Evolutionary conservation across 106 monocot genomes (phyloP).

Genomic region (Dendrobium nobile): DNA sequence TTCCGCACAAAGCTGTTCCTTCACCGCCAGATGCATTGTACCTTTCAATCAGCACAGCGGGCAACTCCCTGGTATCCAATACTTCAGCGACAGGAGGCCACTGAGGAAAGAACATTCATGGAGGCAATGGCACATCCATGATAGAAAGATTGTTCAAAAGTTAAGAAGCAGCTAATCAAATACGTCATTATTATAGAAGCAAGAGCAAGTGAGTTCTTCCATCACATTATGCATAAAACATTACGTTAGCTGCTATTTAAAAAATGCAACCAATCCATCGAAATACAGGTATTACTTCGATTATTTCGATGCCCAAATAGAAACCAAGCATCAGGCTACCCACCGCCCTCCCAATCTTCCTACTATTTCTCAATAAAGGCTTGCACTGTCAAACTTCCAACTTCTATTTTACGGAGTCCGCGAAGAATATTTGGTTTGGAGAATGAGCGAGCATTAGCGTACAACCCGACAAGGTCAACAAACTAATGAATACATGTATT

Average conservation of each 20-base stretch:
- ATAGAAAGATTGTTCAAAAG: background rate
- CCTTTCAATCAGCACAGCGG: slow-evolving; percentile 67
- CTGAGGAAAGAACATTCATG: slow-evolving; percentile 22
- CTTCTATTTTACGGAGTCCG: background rate
- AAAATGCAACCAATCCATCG: background rate
- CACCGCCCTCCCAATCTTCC: background rate
- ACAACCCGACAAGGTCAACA: background rate
- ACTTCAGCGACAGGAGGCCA: slow-evolving; percentile 91
- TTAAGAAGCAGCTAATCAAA: background rate
- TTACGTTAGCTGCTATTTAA: background rate
- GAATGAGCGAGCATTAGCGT: background rate
- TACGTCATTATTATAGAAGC: background rate
- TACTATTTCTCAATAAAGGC: background rate
- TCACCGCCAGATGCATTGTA: slow-evolving; percentile 83
- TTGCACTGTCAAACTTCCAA: background rate
- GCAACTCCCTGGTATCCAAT: slow-evolving; percentile 64
- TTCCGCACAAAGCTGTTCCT: slow-evolving; percentile 96
- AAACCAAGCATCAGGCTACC: background rate
- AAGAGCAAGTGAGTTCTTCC: background rate
- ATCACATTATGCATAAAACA: background rate
- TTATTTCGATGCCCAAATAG: background rate
- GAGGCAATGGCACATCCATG: background rate
- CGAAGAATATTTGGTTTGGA: background rate
- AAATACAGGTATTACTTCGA: background rate
- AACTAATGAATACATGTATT: background rate